Conservation (phyloP, 1,139 yeast species). For the Blastobotrys proliferans region DNA sequence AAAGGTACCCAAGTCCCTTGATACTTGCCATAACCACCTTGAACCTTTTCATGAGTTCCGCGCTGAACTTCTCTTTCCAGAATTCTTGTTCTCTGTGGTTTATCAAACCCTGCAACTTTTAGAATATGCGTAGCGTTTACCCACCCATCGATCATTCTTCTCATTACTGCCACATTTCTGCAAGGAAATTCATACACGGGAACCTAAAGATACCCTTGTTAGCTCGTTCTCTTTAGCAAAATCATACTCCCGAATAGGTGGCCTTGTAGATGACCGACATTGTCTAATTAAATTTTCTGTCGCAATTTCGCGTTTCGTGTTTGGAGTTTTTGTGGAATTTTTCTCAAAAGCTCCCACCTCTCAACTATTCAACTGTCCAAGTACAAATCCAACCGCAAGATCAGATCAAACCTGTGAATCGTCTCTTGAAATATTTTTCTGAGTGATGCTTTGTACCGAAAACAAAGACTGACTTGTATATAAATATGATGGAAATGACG, state of each 20-base stretch:
- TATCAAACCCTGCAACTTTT: slow-evolving; percentile 91
- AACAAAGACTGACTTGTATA: neutral
- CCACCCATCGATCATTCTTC: slow-evolving; percentile 88
- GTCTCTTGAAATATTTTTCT: too few species aligned
- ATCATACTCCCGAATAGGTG: slow-evolving; percentile 34
- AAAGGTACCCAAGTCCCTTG: slow-evolving; percentile 98
- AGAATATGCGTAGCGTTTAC: slow-evolving; percentile 97
- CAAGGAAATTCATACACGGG: slow-evolving; percentile 85
- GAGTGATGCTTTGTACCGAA: too few species aligned
- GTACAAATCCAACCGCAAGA: too few species aligned
- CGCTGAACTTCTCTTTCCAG: slow-evolving; percentile 87
- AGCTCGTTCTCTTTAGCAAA: neutral
- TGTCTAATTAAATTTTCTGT: too few species aligned
- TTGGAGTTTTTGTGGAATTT: too few species aligned
- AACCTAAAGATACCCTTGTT: slow-evolving; percentile 37
- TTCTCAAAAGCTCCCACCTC: too few species aligned
- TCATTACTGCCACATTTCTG: slow-evolving; percentile 86
- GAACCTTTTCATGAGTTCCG: slow-evolving; percentile 86
- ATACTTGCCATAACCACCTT: slow-evolving; percentile 95
- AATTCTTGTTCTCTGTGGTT: slow-evolving; percentile 88
- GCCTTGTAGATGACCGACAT: slow-evolving; percentile 35
- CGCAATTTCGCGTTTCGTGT: too few species aligned
- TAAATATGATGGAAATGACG: neutral
- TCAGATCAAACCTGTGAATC: too few species aligned
- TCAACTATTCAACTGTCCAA: too few species aligned